Base-by-base conservation (phyloP, 345 rosid species). In the Corchorus capsularis region DNA sequence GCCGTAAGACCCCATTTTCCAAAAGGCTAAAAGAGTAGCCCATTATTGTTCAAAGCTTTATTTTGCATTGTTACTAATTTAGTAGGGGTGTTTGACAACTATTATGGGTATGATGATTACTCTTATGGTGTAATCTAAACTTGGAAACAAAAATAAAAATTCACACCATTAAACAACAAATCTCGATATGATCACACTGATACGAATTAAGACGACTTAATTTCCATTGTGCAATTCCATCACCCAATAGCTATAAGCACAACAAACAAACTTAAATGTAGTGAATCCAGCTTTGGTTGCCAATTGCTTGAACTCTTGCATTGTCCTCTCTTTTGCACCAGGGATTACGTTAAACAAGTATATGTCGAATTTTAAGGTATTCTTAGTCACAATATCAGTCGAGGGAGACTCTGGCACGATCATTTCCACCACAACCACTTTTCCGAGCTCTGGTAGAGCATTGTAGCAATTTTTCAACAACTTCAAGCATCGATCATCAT, bases 281-380 rank as follows among this genome's bases (percentile, higher is more conserved):
- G 71, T 6, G 39, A 84, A 86, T 52, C 85, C 87, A 0, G 87
- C 79, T 19, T 34, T 16, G 17, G 27, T 69, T 53, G 78, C 83
- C 67, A 86, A 37, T 16, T 67, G 71, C 55, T 84, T 71, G 11
- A 71, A 78, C 69, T 86, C 85, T 12, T 72, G 63, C 13, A 39
- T 16, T 0, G 83, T 59, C 72, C 85, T 84, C 78, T 86, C 89
- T 71, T 80, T 82, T 2, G 82, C 86, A 14, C 84, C 81, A 3
- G 75, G 79, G 53, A 5, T 13, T 55, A 60, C 22, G 7, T 68
- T 55, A 8, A 78, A 54, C 81, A 80, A 72, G 63, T 50, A 12
- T 22, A 79, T 1, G 66, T 86, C 84, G 12, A 61, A 16, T 27
- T 14, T 67, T 77, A 32, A 56, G 63, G 65, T 57, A 47, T 64